phyloP scores from a whole-genome alignment of 1,284 basidiomycete genomes.

The Thelephora terrestris region DNA sequence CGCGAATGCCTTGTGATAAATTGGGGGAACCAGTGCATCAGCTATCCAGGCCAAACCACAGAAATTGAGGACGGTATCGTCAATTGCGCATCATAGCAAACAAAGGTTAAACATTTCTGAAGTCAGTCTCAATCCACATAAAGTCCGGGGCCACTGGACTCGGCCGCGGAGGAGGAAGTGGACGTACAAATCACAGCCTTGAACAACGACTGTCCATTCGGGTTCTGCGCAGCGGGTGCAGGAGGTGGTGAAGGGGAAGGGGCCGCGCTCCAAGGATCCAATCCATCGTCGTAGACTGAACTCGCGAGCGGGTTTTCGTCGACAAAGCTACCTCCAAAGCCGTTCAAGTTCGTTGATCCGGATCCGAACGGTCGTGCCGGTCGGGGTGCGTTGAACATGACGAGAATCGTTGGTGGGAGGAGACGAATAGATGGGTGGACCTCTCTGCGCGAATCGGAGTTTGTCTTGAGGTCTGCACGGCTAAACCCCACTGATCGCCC shows the following conservation, averaged over 20 bases:
- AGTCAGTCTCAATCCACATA: no score
- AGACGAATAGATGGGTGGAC: neutral
- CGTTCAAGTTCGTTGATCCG: conserved; percentile 32
- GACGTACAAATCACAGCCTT: conserved; percentile 24
- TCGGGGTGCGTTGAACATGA: conserved; percentile 73
- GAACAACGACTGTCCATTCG: neutral
- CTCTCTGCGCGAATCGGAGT: no score
- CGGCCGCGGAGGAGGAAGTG: conserved; percentile 24
- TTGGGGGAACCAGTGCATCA: conserved; percentile 69
- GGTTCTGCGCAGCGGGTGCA: neutral
- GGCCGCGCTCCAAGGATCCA: conserved; percentile 81
- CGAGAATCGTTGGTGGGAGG: neutral
- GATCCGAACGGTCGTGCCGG: conserved; percentile 54
- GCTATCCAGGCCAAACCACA: conserved; percentile 26
- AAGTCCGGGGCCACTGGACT: conserved; percentile 41
- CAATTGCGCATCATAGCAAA: conserved; percentile 53
- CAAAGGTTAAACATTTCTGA: no score
- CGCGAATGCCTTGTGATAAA: conserved; percentile 67
- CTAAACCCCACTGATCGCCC: no score
- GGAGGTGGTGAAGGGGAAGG: conserved; percentile 61
- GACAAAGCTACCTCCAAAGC: conserved; percentile 61
- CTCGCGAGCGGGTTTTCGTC: conserved; percentile 66
- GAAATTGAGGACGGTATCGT: neutral
- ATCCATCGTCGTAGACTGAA: conserved; percentile 66
- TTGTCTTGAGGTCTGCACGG: no score